Conservation (phyloP, 257 asterid species). For the Solanum virginianum region DNA sequence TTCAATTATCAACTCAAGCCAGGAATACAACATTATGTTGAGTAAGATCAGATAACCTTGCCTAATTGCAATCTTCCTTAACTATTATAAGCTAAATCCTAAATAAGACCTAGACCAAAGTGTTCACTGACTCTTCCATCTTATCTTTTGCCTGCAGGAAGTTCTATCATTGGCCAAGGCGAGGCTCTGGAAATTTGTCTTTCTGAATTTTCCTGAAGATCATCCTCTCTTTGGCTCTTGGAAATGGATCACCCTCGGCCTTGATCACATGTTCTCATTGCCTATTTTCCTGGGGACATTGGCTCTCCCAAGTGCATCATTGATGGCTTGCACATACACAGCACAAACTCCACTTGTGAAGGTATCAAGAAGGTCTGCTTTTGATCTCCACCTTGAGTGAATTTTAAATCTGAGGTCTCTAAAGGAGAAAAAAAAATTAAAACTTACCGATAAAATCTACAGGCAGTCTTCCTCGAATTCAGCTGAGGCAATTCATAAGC, state of each 20-base stretch:
- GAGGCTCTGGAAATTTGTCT: too few species aligned
- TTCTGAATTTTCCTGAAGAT: too few species aligned
- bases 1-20: neutral
- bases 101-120: neutral
- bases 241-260: too few species aligned
- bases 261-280: too few species aligned
- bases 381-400: conserved; percentile 6
- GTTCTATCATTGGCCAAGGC: too few species aligned
- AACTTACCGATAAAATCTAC: too few species aligned
- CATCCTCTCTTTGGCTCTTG: too few species aligned
- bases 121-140: neutral
- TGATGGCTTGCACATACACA: too few species aligned
- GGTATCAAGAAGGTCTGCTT: conserved; percentile 80
- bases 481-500: conserved; percentile 53
- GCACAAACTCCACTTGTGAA: conserved; percentile 69
- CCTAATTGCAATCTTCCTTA: neutral
- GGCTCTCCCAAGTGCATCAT: too few species aligned
- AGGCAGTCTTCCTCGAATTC: too few species aligned
- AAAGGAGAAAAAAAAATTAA: neutral
- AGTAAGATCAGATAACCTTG: neutral
- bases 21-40: neutral
- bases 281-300: too few species aligned
- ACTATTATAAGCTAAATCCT: neutral
- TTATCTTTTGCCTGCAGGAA: too few species aligned
- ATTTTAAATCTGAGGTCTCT: neutral